Base-by-base conservation (phyloP, 2,329 filamentous ascomycete species). In the Exophiala mesophila region DNA sequence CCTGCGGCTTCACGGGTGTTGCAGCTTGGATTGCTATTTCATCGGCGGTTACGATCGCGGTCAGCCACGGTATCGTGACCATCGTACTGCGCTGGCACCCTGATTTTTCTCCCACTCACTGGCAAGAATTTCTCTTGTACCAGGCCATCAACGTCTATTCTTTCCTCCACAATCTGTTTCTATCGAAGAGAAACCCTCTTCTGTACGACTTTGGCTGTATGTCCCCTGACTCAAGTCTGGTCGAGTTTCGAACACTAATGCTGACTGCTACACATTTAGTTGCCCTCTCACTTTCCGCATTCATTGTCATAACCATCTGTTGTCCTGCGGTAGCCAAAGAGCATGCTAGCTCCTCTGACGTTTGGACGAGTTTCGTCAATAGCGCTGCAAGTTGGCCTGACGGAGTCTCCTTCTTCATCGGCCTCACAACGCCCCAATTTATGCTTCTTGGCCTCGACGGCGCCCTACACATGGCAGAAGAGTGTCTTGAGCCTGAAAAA, bases 91-190 rank as follows among this genome's bases (percentile, higher is more conserved):
- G 57, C 4, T 58, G 59, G 30, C 57, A 57, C 32, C 57, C 58
- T 0, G 48, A 55, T 16, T 66, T 63, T 40, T 50, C 50, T 2
- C 34, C 56, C 6, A 41, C 62, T 32, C 39, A 54, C 26, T 69
- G 64, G 63, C 64, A 67, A 36, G 53, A 59, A 4, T 63, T 62
- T 1, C 39, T 69, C n/a, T 58, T 69, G n/a, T 62, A 64, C 24
- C 57, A 61, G 28, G 63, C 61, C 0, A 55, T 63, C 42, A 53
- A 63, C 3, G 43, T 61, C 6, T 30, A 57, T 7, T 44, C 55
- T 23, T 49, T 54, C 7, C 32, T 62, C n/a, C 30, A 34, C 32
- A 52, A 49, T 17, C 20, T 36, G 13, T n/a, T n/a, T n/a, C n/a
- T n/a, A n/a, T n/a, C n/a, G n/a, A n/a, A n/a, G n/a, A n/a, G n/a